These are phyloP conservation scores for Ballota nigra DNA, from an alignment of 257 asterid species.

Conservation along the genomic window DNA sequence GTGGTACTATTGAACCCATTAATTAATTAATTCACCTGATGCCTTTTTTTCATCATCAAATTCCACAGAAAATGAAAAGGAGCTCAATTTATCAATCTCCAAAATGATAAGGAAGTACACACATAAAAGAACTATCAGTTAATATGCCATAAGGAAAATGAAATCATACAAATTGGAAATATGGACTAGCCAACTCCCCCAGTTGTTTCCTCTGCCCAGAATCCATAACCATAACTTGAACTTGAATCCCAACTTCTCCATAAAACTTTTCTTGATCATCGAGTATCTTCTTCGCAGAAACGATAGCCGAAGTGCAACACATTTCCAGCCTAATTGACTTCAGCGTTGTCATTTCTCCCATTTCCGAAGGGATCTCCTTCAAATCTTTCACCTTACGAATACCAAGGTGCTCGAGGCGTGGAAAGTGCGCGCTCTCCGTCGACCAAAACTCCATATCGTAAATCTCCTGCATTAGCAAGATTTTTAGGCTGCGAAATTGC, in stretches of 20 bases:
- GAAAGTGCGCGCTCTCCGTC: slow-evolving; percentile 2
- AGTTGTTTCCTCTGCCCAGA: background rate
- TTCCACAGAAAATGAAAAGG: too few relatives aligned
- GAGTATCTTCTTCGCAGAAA: background rate
- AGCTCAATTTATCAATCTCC: too few relatives aligned
- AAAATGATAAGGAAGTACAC: too few relatives aligned
- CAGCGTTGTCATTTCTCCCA: background rate
- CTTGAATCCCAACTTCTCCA: background rate
- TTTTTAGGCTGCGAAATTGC: background rate
- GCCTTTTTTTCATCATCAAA: background rate
- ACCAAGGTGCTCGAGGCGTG: slow-evolving; percentile 2
- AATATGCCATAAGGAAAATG: background rate
- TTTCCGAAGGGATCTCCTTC: background rate
- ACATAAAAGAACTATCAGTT: too few relatives aligned
- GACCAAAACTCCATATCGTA: background rate
- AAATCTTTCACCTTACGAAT: background rate
- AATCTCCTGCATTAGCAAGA: background rate
- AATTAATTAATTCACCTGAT: slow-evolving; percentile 15
- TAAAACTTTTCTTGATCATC: background rate
- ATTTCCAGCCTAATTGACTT: background rate
- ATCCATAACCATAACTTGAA: background rate
- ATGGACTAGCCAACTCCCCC: background rate
- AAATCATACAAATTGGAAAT: background rate
- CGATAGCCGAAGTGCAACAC: background rate
- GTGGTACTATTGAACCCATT: slow-evolving; percentile 15